A percentile compares a stretch with the other conserved stretches of the same genome.
These are phyloP conservation scores for Eucalyptus shirleyi DNA, from an alignment of 345 rosid species.

Conservation along the genomic window DNA sequence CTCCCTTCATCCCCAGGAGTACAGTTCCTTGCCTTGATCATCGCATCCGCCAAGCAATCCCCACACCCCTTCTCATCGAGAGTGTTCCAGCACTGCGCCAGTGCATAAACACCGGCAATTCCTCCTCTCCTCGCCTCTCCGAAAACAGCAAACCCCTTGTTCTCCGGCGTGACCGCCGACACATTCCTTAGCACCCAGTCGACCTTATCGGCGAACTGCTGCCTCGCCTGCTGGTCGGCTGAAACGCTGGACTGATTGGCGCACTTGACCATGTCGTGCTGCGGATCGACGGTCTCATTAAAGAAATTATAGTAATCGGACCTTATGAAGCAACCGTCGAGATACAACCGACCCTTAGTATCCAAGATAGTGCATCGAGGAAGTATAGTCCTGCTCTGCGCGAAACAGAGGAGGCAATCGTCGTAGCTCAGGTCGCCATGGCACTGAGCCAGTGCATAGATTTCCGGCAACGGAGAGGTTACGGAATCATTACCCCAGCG, in stretches of 20 bases:
- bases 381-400: constrained; percentile 27
- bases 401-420: constrained; percentile 55
- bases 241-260: neutral
- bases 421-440: constrained; percentile 44
- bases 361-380: constrained; percentile 34
- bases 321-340: constrained; percentile 63
- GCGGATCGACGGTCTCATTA: constrained; percentile 15
- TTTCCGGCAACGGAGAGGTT: neutral
- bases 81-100: constrained; percentile 22
- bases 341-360: constrained; percentile 24
- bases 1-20: constrained; percentile 10
- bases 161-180: neutral
- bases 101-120: neutral
- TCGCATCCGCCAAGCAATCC: constrained; percentile 6
- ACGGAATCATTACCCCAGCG: constrained; percentile 24
- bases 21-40: neutral
- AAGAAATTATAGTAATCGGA: constrained; percentile 41
- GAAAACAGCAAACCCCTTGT: neutral
- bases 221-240: neutral
- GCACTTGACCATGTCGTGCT: constrained; percentile 17
- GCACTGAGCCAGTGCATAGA: constrained; percentile 48
- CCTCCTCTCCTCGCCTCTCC: neutral
- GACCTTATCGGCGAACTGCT: neutral
- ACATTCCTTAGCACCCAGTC: neutral
- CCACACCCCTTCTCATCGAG: neutral